Evolutionary conservation across 1,284 basidiomycete species (phyloP).

Genomic region (Earliella scabrosa): DNA sequence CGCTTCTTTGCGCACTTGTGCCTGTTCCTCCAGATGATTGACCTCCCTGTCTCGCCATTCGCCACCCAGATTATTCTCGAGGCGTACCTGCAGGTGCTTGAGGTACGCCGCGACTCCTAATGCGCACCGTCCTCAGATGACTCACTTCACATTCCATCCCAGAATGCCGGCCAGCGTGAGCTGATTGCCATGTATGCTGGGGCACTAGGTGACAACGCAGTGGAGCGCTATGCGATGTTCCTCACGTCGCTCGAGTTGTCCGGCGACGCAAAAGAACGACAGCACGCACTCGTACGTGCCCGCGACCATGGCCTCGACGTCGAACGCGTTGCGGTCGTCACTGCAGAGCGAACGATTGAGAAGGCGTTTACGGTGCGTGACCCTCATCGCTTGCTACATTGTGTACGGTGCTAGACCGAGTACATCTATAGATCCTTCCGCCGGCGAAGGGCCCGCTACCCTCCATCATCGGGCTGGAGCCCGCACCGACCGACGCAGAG

Average conservation of each 20-base stretch:
- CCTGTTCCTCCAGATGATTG: constrained; percentile 86
- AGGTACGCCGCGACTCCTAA: constrained; percentile 49
- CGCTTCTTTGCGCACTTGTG: constrained; percentile 98
- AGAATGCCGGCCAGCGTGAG: constrained; percentile 65
- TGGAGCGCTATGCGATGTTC: constrained; percentile 93
- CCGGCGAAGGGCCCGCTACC: constrained; percentile 64
- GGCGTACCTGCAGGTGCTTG: constrained; percentile 88
- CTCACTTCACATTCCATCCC: not conserved
- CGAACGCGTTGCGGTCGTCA: constrained; percentile 78
- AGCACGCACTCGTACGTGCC: constrained; percentile 77
- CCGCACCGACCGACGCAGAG: constrained; percentile 60
- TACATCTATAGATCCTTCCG: constrained; percentile 50
- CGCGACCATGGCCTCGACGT: constrained; percentile 86
- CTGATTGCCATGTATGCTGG: constrained; percentile 95
- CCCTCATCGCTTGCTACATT: not conserved
- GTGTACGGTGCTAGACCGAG: not conserved
- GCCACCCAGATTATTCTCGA: constrained; percentile 86
- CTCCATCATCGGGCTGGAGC: constrained; percentile 54
- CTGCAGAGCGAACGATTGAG: constrained; percentile 83
- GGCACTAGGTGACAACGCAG: constrained; percentile 89
- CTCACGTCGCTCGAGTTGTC: constrained; percentile 81
- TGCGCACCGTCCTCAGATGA: not conserved
- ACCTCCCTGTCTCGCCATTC: constrained; percentile 70
- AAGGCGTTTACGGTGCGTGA: constrained; percentile 67
- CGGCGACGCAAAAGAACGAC: constrained; percentile 69